Conservation (phyloP, 2,329 filamentous ascomycete genomes). For the Sarocladium brachiariae region DNA sequence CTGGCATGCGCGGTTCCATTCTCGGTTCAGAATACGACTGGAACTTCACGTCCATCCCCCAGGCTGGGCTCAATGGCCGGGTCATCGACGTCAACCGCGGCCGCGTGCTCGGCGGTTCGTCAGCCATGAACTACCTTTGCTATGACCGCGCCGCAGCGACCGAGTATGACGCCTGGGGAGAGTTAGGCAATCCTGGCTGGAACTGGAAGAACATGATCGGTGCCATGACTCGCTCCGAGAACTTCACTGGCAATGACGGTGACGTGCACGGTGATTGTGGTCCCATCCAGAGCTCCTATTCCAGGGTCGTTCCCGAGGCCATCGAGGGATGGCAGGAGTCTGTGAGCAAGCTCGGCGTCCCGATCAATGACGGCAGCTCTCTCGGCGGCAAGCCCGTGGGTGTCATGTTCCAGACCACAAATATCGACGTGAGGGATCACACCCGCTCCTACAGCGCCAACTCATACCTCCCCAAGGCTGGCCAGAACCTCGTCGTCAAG, state of each 20-base stretch:
- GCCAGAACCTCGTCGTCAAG: constrained; percentile 19
- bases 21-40: constrained; percentile 28
- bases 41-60: constrained; percentile 36
- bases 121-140: constrained; percentile 37
- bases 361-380: constrained; percentile 14
- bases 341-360: constrained; percentile 13
- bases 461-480: constrained; percentile 15
- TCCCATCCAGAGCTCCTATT: constrained; percentile 1
- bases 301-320: background rate
- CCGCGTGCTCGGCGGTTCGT: constrained; percentile 42
- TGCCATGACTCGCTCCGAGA: constrained; percentile 23
- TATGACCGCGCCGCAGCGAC: constrained; percentile 28
- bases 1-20: constrained; percentile 23
- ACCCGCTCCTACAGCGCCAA: constrained; percentile 19
- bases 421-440: constrained; percentile 19
- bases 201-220: constrained; percentile 29
- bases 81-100: constrained; percentile 36
- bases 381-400: constrained; percentile 17
- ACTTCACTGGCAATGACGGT: constrained; percentile 17
- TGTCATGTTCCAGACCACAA: constrained; percentile 12
- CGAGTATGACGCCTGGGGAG: constrained; percentile 31
- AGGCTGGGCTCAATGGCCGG: constrained; percentile 31
- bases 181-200: constrained; percentile 30
- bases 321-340: background rate
- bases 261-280: constrained; percentile 2